Evolutionary conservation across 1,139 yeast genomes (phyloP).

Genomic region (Scheffersomyces segobiensis): DNA sequence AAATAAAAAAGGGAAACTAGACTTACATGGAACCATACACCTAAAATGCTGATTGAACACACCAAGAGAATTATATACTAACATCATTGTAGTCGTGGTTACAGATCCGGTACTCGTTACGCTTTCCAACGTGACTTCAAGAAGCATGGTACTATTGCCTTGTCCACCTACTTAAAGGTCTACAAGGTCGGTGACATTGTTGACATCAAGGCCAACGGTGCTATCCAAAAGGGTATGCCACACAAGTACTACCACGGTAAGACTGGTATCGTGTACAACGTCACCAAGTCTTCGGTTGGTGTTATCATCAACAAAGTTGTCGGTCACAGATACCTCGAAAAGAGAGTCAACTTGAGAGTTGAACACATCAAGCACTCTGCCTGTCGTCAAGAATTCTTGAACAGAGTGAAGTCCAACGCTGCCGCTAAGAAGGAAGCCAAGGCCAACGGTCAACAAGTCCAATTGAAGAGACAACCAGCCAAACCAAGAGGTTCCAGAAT

Average conservation of each 20-base stretch:
- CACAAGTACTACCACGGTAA: slow-evolving; percentile 99
- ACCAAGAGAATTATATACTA: slow-evolving; percentile 5
- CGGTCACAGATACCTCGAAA: slow-evolving; percentile 97
- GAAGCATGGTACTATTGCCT: slow-evolving; percentile 89
- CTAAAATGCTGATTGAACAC: neutral
- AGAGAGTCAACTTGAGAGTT: slow-evolving; percentile 94
- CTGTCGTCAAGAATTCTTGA: slow-evolving; percentile 97
- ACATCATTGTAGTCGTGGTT: slow-evolving; percentile 72
- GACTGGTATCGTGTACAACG: slow-evolving; percentile 97
- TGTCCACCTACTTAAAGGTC: slow-evolving; percentile 92
- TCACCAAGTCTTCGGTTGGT: slow-evolving; percentile 96
- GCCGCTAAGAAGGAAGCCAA: slow-evolving; percentile 89
- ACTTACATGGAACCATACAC: neutral
- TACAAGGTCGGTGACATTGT: slow-evolving; percentile 98
- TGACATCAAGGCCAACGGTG: slow-evolving; percentile 97
- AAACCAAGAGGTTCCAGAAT: slow-evolving; percentile 90
- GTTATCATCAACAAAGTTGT: slow-evolving; percentile 95
- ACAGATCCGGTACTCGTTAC: slow-evolving; percentile 99
- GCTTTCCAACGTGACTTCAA: slow-evolving; percentile 98
- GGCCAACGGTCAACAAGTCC: slow-evolving; percentile 83
- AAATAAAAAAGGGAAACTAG: neutral
- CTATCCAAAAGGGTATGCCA: slow-evolving; percentile 99
- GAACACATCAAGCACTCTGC: slow-evolving; percentile 99
- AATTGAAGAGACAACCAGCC: slow-evolving; percentile 95
- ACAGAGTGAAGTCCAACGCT: slow-evolving; percentile 95